Evolutionary conservation across 2,329 filamentous ascomycete genomes (phyloP).

Genomic region (Colletotrichum theobromicola): DNA sequence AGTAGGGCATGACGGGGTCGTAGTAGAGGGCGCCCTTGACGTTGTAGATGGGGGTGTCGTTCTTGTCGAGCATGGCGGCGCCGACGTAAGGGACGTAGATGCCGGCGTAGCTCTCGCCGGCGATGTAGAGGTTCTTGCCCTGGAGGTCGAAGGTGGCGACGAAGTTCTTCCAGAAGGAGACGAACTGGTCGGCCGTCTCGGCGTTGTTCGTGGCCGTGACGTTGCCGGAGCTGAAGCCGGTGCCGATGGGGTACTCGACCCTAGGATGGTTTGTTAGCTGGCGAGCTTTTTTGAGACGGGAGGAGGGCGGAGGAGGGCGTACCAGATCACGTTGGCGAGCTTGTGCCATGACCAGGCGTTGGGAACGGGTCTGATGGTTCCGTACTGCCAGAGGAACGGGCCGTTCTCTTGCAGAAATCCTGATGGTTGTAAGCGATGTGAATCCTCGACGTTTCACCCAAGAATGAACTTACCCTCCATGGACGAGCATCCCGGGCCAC

Average conservation of each 20-base stretch:
- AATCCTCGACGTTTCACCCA: not conserved
- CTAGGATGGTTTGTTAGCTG: not conserved
- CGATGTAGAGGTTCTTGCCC: slow-evolving; percentile 91
- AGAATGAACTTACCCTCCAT: slow-evolving; percentile 76
- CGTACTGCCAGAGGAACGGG: slow-evolving; percentile 73
- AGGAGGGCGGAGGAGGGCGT: not conserved
- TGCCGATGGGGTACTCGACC: slow-evolving; percentile 95
- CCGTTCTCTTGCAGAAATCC: slow-evolving; percentile 85
- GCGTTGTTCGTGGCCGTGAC: slow-evolving; percentile 84
- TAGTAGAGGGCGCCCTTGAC: slow-evolving; percentile 65
- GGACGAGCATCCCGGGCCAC: slow-evolving; percentile 94
- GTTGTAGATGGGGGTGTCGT: slow-evolving; percentile 74
- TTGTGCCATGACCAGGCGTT: slow-evolving; percentile 99
- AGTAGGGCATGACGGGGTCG: slow-evolving; percentile 42
- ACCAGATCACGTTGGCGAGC: slow-evolving; percentile 92
- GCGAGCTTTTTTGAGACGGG: no score
- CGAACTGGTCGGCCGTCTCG: slow-evolving; percentile 87
- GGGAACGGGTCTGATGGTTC: slow-evolving; percentile 67
- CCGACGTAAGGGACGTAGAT: slow-evolving; percentile 98
- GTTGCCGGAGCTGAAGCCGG: slow-evolving; percentile 93
- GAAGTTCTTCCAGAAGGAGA: slow-evolving; percentile 91
- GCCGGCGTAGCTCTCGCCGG: slow-evolving; percentile 95
- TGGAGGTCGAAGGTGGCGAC: slow-evolving; percentile 80
- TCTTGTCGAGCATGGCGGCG: slow-evolving; percentile 84
- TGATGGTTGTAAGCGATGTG: not conserved